Conservation (phyloP, 176 grass and related monocot species). For the Triticum aestivum region IWGSC_CS_RefSeq_v2.1 NC_057807.1:476823092-476823591, state of each 20-base stretch:
- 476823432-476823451: neutral
- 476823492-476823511: no score
- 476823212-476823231: neutral
- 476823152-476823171: no score
- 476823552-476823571: no score
- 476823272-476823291: neutral
- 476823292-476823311: no score
- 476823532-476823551: neutral
- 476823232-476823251: neutral
- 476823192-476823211: neutral
- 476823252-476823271: neutral
- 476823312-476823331: no score
- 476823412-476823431: neutral
- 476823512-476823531: neutral
- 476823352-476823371: neutral
- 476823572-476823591: no score
- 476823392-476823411: no score
- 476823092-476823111: neutral
- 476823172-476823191: no score
- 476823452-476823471: slow-evolving; percentile 1
- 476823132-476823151: neutral
- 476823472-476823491: neutral
- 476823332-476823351: no score
- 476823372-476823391: no score
- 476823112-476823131: neutral